Percentiles rank a stretch among this genome's conserved stretches.
These are phyloP conservation scores for Cyberlindnera americana DNA, from an alignment of 805 yeast species.

Conservation along the genomic window DNA sequence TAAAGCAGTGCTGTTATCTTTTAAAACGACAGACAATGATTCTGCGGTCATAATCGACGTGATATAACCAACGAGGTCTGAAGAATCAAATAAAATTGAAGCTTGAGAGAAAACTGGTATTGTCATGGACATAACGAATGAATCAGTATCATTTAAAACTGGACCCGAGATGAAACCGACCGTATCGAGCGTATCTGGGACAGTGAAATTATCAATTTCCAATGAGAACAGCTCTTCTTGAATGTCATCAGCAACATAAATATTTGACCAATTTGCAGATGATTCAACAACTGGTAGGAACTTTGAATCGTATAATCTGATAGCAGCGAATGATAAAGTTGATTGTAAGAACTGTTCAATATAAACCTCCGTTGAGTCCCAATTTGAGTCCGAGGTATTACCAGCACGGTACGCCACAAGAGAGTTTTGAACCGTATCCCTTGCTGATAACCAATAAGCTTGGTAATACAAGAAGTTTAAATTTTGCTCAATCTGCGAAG, in stretches of 20 bases:
- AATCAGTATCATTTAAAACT: conserved; percentile 34
- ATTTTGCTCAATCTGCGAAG: conserved; percentile 73
- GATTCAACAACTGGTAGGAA: conserved; percentile 44
- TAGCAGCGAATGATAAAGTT: conserved; percentile 59
- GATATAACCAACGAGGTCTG: conserved; percentile 62
- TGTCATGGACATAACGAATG: conserved; percentile 69
- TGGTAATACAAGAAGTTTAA: conserved; percentile 64
- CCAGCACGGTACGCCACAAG: conserved; percentile 68
- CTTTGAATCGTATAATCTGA: conserved; percentile 62
- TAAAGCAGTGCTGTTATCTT: conserved; percentile 15
- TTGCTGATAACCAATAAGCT: conserved; percentile 57
- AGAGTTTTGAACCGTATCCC: conserved; percentile 58
- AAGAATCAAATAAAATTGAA: conserved; percentile 53
- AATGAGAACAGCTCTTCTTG: conserved; percentile 47
- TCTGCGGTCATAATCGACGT: conserved; percentile 54
- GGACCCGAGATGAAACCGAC: conserved; percentile 69
- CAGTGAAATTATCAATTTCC: conserved; percentile 38
- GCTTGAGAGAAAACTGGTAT: conserved; percentile 70
- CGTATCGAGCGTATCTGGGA: conserved; percentile 39
- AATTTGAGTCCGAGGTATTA: conserved; percentile 49
- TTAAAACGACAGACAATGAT: conserved; percentile 33
- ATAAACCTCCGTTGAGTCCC: conserved; percentile 44
- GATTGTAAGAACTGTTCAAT: conserved; percentile 62
- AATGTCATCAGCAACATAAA: conserved; percentile 30
- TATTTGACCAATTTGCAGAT: conserved; percentile 38